Conservation (phyloP, 1,284 basidiomycete species). For the Pascua sp. region DNA sequence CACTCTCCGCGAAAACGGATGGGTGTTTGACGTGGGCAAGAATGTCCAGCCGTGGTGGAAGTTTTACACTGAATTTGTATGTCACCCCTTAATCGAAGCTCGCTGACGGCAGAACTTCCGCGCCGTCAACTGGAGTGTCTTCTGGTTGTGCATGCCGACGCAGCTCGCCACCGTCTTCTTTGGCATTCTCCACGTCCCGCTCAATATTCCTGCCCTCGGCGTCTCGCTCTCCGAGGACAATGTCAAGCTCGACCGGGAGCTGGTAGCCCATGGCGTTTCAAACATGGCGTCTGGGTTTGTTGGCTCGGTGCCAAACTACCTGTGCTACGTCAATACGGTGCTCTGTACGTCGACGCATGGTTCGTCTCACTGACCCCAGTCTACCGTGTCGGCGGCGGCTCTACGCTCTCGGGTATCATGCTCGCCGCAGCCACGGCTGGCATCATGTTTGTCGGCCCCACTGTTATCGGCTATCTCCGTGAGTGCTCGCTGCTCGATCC, state of each 20-base stretch:
- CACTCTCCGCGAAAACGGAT: conserved; percentile 64
- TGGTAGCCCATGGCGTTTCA: conserved; percentile 88
- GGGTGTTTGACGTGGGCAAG: conserved; percentile 81
- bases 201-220: conserved; percentile 90
- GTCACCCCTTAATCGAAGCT: conserved; percentile 25
- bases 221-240: conserved; percentile 87
- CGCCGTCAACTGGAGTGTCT: conserved; percentile 60
- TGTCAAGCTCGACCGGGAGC: conserved; percentile 87
- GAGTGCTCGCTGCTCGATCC: conserved; percentile 44
- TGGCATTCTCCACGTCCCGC: conserved; percentile 83
- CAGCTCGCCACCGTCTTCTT: conserved; percentile 45
- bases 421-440: conserved; percentile 71
- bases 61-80: conserved; percentile 72
- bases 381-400: conserved; percentile 89
- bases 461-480: conserved; percentile 81
- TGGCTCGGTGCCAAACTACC: conserved; percentile 63
- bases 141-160: conserved; percentile 70
- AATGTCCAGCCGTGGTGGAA: conserved; percentile 70
- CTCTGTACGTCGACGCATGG: conserved; percentile 55
- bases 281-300: conserved; percentile 77
- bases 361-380: conserved; percentile 51
- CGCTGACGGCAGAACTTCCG: conserved; percentile 54
- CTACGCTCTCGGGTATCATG: conserved; percentile 77
- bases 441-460: conserved; percentile 69
- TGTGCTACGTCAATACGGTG: conserved; percentile 76